These are phyloP conservation scores for Yarrowia sp. DNA, from an alignment of 805 yeast genomes.

Conservation along the genomic window DNA sequence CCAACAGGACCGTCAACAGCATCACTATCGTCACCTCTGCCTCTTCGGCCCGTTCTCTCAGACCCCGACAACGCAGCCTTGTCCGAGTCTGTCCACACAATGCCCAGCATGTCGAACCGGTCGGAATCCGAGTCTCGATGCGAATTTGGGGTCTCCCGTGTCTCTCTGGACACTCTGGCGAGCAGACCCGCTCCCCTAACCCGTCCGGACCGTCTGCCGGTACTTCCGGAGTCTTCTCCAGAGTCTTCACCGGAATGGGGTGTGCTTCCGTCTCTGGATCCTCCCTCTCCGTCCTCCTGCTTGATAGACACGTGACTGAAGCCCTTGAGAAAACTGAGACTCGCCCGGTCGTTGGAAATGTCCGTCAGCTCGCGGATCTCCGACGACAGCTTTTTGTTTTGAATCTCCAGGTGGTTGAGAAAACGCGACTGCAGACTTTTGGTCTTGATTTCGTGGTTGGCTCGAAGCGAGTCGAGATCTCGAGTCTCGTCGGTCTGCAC, in stretches of 20 bases:
- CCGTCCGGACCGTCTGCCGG: not conserved
- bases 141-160: not conserved
- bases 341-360: constrained; percentile 9
- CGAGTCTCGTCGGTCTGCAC: constrained; percentile 8
- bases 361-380: constrained; percentile 7
- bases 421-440: constrained; percentile 1
- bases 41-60: constrained; percentile 2
- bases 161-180: not conserved
- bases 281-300: not conserved
- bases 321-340: not conserved
- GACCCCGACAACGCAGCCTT: constrained; percentile 8
- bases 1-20: not conserved
- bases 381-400: constrained; percentile 13
- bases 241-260: constrained; percentile 15
- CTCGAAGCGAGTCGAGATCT: not conserved
- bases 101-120: constrained; percentile 8
- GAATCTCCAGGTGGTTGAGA: constrained; percentile 3
- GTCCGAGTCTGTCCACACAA: constrained; percentile 10
- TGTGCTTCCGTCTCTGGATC: constrained; percentile 1
- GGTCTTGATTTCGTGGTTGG: constrained; percentile 9
- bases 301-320: not conserved
- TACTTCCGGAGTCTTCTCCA: constrained; percentile 11
- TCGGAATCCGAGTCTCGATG: constrained; percentile 20
- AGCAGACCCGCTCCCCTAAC: not conserved
- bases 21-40: constrained; percentile 6